Evolutionary conservation across 2,329 filamentous ascomycete genomes (phyloP).

Genomic region (Gaeumannomyces tritici): DNA sequence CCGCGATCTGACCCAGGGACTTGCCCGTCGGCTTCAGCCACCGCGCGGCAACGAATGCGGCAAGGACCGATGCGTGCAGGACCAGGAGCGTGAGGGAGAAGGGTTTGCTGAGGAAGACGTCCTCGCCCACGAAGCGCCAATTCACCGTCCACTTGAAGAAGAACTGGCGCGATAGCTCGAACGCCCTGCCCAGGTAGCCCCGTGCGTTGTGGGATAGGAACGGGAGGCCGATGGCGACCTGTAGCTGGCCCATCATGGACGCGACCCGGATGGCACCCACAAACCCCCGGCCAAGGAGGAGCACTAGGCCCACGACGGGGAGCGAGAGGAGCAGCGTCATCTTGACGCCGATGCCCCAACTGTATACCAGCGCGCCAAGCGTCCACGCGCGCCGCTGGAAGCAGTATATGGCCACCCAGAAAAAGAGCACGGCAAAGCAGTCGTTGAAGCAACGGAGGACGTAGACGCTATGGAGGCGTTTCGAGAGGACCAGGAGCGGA

Average conservation of each 20-base stretch:
- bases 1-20: slow-evolving; percentile 40
- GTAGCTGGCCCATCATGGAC: slow-evolving; percentile 65
- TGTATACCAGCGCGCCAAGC: slow-evolving; percentile 62
- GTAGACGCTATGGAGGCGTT: slow-evolving; percentile 89
- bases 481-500: slow-evolving; percentile 77
- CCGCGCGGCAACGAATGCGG: slow-evolving; percentile 52
- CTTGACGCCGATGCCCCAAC: slow-evolving; percentile 79
- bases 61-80: slow-evolving; percentile 56
- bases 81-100: slow-evolving; percentile 62
- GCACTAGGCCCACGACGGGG: slow-evolving; percentile 68
- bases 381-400: slow-evolving; percentile 71
- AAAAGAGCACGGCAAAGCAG: slow-evolving; percentile 73
- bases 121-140: slow-evolving; percentile 90
- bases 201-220: slow-evolving; percentile 57
- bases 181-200: slow-evolving; percentile 73
- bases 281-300: slow-evolving; percentile 66
- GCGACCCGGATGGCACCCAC: slow-evolving; percentile 56
- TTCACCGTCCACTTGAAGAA: slow-evolving; percentile 99
- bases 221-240: slow-evolving; percentile 56
- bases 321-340: slow-evolving; percentile 83
- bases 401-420: slow-evolving; percentile 72
- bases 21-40: slow-evolving; percentile 65
- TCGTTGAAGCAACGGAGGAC: slow-evolving; percentile 93
- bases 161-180: slow-evolving; percentile 85
- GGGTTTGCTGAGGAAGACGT: slow-evolving; percentile 57